phyloP scores from a whole-genome alignment of 495 filamentous ascomycete species.

The Tuber magnatum region DNA sequence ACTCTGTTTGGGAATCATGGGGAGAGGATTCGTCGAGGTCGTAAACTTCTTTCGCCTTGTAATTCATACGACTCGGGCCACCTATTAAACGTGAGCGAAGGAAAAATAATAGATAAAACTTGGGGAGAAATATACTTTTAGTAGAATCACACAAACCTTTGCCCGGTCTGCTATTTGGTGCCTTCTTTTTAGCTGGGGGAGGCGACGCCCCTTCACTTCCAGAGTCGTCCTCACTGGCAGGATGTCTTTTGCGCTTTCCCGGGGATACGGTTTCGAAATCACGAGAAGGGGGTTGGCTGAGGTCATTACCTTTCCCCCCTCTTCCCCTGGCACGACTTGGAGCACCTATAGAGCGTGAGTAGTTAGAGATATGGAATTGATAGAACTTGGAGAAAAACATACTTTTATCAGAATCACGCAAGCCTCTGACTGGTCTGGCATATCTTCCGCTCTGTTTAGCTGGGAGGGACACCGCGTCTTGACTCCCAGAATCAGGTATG shows the following conservation, averaged over 20 bases:
- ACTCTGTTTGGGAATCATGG: background rate
- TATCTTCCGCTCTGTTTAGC: background rate
- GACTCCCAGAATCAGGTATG: background rate
- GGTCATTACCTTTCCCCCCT: background rate
- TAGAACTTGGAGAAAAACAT: background rate
- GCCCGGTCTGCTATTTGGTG: background rate
- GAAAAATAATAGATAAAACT: background rate
- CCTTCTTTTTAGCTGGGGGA: background rate
- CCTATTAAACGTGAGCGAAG: background rate
- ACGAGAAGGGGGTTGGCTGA: background rate
- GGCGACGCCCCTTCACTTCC: background rate
- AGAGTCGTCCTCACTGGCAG: background rate
- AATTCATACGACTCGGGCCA: background rate
- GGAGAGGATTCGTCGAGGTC: background rate
- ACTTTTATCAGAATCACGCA: background rate
- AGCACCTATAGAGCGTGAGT: background rate
- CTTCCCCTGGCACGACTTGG: background rate
- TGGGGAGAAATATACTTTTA: background rate
- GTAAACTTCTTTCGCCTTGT: background rate
- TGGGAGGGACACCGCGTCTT: background rate
- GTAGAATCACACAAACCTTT: background rate
- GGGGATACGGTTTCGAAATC: background rate
- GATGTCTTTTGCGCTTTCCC: background rate
- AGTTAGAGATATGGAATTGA: background rate
- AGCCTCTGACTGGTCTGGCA: background rate